These are phyloP conservation scores for Letharia lupina DNA, from an alignment of 495 filamentous ascomycete species.

Conservation along the genomic window DNA sequence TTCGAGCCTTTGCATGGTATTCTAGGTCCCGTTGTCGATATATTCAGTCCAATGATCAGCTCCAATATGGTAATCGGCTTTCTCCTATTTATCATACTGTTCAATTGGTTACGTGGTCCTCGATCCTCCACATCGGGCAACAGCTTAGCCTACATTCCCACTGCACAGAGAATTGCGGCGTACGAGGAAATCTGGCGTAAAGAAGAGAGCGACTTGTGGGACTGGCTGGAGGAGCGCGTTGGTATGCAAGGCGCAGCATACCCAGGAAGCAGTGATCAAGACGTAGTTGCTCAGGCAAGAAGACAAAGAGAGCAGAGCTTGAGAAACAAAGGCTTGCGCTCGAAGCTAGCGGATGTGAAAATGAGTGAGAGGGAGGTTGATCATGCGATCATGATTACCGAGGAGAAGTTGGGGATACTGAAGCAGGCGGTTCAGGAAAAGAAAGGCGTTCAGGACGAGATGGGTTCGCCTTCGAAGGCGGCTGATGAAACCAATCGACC, in stretches of 20 bases:
- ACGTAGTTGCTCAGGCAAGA: slow-evolving; percentile 8
- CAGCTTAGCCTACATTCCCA: slow-evolving; percentile 20
- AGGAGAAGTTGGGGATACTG: slow-evolving; percentile 67
- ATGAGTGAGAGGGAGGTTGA: slow-evolving; percentile 76
- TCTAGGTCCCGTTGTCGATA: slow-evolving; percentile 61
- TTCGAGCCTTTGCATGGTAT: slow-evolving; percentile 67
- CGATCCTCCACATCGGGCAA: slow-evolving; percentile 27
- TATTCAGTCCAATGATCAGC: slow-evolving; percentile 60
- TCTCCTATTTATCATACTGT: slow-evolving; percentile 49
- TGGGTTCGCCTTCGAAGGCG: neutral
- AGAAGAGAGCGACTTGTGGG: slow-evolving; percentile 90
- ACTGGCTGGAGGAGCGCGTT: slow-evolving; percentile 86
- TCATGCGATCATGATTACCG: slow-evolving; percentile 75
- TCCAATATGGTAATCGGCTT: slow-evolving; percentile 55
- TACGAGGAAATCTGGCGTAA: slow-evolving; percentile 91
- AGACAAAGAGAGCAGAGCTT: slow-evolving; percentile 15
- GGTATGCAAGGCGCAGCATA: slow-evolving; percentile 60
- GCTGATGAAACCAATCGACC: neutral
- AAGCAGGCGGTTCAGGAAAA: slow-evolving; percentile 61
- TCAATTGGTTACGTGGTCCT: slow-evolving; percentile 49
- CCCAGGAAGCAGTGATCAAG: slow-evolving; percentile 10
- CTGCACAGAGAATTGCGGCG: slow-evolving; percentile 63
- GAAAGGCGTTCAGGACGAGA: slow-evolving; percentile 26
- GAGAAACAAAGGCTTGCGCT: slow-evolving; percentile 30
- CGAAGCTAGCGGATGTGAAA: slow-evolving; percentile 53